Percentiles rank a stretch among this genome's conserved stretches.
Evolutionary conservation across 208 protist species (phyloP).

Genomic region (Entamoeba invadens): DNA sequence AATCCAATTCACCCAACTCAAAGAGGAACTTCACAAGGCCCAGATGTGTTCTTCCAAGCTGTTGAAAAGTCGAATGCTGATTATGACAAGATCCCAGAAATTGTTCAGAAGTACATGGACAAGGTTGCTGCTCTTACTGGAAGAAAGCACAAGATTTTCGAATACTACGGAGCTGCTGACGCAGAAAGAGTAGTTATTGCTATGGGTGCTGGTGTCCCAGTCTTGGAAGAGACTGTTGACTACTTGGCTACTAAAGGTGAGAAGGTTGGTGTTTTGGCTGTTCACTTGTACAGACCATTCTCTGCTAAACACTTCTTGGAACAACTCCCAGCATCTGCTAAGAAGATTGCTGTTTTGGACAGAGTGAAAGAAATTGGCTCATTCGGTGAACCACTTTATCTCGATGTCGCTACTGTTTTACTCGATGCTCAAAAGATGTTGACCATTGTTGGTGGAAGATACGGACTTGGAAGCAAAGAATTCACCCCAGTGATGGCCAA

Average conservation of each 20-base stretch:
- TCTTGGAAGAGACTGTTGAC: constrained; percentile 38
- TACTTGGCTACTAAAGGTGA: constrained; percentile 33
- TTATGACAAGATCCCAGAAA: constrained; percentile 31
- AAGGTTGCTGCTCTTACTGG: constrained; percentile 40
- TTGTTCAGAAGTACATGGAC: constrained; percentile 38
- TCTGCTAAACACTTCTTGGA: constrained; percentile 28
- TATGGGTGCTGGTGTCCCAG: constrained; percentile 39
- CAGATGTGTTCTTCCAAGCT: constrained; percentile 49
- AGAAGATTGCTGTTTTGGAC: constrained; percentile 47
- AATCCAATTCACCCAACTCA: constrained; percentile 41
- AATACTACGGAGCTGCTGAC: constrained; percentile 45
- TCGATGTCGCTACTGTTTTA: constrained; percentile 43
- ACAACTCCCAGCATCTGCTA: constrained; percentile 38
- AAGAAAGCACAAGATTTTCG: constrained; percentile 42
- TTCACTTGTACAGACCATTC: constrained; percentile 51
- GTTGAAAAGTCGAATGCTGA: constrained; percentile 41
- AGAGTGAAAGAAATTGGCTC: constrained; percentile 43
- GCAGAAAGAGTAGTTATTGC: constrained; percentile 44
- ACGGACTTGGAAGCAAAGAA: constrained; percentile 52
- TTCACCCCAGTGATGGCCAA: constrained; percentile 46
- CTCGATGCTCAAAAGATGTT: background rate
- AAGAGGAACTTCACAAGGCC: constrained; percentile 35
- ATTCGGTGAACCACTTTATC: constrained; percentile 49
- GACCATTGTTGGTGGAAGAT: constrained; percentile 45
- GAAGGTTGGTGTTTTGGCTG: constrained; percentile 52